phyloP scores from a whole-genome alignment of 257 asterid species.

The Jaltomata sinuosa region DNA sequence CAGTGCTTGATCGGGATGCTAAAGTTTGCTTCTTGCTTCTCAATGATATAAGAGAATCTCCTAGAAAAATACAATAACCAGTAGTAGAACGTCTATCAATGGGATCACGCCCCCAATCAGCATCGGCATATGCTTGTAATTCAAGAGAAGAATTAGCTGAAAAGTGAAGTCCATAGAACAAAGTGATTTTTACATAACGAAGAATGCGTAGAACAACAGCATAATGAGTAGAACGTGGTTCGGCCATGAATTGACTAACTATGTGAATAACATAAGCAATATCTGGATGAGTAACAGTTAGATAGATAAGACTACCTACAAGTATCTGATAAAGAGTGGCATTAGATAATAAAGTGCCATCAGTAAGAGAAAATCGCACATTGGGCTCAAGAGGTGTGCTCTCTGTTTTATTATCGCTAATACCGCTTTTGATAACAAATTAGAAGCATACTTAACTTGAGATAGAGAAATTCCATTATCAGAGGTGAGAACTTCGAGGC shows the following conservation, averaged over 20 bases:
- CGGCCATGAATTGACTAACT: background rate
- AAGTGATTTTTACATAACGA: background rate
- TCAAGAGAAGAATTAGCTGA: background rate
- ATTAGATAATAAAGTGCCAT: background rate
- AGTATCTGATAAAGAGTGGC: background rate
- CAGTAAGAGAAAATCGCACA: too few relatives aligned
- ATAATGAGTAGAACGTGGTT: background rate
- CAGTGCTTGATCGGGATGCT: background rate
- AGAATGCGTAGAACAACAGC: background rate
- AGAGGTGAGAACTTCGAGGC: too few relatives aligned
- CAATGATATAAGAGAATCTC: background rate
- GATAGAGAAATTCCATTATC: too few relatives aligned
- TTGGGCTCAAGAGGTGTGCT: too few relatives aligned
- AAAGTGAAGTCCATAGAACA: background rate
- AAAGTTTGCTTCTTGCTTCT: background rate
- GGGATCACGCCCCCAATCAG: background rate
- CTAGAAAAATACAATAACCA: background rate
- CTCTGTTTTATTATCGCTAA: too few relatives aligned
- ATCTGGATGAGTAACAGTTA: background rate
- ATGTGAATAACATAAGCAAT: background rate
- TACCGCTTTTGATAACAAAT: too few relatives aligned
- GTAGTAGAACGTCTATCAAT: background rate
- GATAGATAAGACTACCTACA: background rate
- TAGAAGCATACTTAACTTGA: too few relatives aligned
- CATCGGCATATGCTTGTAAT: background rate